Percentiles rank a stretch among this genome's conserved stretches.
phyloP scores from a whole-genome alignment of 352 stramenopile genomes.

The Globisporangium nunn region DNA sequence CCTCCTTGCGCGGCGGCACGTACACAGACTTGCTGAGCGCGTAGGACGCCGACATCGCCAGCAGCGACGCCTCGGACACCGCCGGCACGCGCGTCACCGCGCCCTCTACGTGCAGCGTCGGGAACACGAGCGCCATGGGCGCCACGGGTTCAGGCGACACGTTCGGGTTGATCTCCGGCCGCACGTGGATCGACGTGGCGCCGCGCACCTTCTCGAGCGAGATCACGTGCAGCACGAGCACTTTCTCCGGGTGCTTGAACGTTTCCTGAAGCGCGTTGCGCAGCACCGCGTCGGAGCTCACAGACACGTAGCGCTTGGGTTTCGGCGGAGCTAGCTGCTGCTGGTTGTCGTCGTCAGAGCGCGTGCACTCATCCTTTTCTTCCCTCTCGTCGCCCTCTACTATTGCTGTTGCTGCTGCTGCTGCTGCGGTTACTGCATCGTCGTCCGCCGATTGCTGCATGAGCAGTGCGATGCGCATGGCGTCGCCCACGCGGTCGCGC shows the following conservation, averaged over 20 bases:
- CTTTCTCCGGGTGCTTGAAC: conserved; percentile 47
- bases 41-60: conserved; percentile 21
- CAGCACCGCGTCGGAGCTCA: conserved; percentile 47
- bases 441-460: conserved; percentile 29
- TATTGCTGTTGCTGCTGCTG: conserved; percentile 1
- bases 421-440: not conserved
- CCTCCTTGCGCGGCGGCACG: conserved; percentile 35
- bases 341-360: not conserved
- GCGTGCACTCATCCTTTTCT: conserved; percentile 1
- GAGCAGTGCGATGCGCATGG: conserved; percentile 45
- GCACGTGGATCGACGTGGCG: conserved; percentile 61
- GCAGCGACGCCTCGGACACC: conserved; percentile 17
- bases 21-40: conserved; percentile 59
- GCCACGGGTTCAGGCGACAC: conserved; percentile 73
- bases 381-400: not conserved
- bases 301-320: conserved; percentile 48
- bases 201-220: conserved; percentile 45
- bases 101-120: conserved; percentile 49
- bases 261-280: conserved; percentile 54
- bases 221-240: conserved; percentile 73
- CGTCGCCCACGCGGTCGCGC: conserved; percentile 61
- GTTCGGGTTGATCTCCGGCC: conserved; percentile 70
- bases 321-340: not conserved
- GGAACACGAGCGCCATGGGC: conserved; percentile 63
- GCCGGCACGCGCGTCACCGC: conserved; percentile 30